Base-by-base conservation (phyloP, 257 asterid genomes). In the Nyctanthes arbortristis region DNA sequence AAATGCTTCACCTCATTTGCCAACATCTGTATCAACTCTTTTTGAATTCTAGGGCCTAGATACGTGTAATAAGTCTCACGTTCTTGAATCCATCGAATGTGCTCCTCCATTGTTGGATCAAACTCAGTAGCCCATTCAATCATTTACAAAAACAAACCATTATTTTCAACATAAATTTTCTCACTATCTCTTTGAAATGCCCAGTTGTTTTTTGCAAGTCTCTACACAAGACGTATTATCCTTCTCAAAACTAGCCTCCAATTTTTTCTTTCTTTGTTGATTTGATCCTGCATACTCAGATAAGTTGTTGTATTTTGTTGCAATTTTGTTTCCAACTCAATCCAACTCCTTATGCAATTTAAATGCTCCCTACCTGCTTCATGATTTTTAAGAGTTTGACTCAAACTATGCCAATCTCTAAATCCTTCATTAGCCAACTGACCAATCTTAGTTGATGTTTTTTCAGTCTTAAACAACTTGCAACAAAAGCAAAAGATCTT, bases 131-230 rank as follows among this genome's bases (percentile, higher is more conserved):
- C 37, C 37, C 37, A 34, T 34, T 34, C 37, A 34, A 34, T 34
- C 8, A 34, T 34, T 34, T 34, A 3, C 37, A 34, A 34, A 34
- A 34, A 34, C 37, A 34, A 34, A 34, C 8, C 68, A 63, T 63
- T 63, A 16, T 20, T 63, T 35, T 36, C 54, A 31, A 32, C n/a
- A n/a, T n/a, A n/a, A n/a, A n/a, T n/a, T n/a, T n/a, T n/a, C n/a
- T n/a, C n/a, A n/a, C 32, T 61, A 11, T 16, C 35, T 34, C 68
- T 52, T 16, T 28, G 5, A 63, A 63, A 63, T 33, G 68, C 54
- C 27, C 20, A 31, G 35, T 36, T 63, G n/a, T 63, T 63, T 33
- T 36, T 63, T 2, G 28, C 29, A 20, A 37, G 69, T 35, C 3
- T 18, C 16, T 65, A 35, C 7, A 65, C 57, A 36, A 65, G 20